Base-by-base conservation (phyloP, 371 early-diverging fungal genomes). In the Funneliformis caledonium region DNA sequence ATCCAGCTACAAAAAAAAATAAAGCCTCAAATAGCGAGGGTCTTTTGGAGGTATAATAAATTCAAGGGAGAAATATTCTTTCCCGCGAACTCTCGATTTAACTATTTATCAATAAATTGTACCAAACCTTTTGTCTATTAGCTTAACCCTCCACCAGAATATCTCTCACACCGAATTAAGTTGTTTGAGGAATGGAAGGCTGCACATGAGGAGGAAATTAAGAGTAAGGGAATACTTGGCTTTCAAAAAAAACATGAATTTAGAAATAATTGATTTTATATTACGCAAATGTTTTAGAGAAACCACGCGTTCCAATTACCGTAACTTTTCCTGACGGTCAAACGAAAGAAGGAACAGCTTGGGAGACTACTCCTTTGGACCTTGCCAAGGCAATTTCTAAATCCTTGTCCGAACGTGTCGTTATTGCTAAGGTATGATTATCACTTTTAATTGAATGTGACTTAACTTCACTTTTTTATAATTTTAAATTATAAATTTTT, bases 341-440 rank as follows among this genome's bases (percentile, higher is more conserved):
- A 50, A 86, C 84, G 73, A 92, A 94, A 81, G 94, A 94, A 80
- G 99, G 96, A 68, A 92, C 83, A 48, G 88, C 98, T n/a, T 99
- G 95, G 95, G 97, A 98, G 86, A 99, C 99, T 37, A 94, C 96
- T 16, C 99, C 99, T n/a, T 87, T 98, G 90, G 94, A 94, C 59
- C 94, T 99, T 86, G 99, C 98, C 22, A 89, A 89, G 81, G 87
- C 88, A 48, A 94, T 98, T 82, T 88, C 93, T 83, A 97, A 96
- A 86, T 96, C 96, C 59, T 90, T 99, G 47, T 91, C 96, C 50
- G 96, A 98, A 85, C 92, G 94, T 64, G 89, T 94, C 61, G 95
- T 99, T 56, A 97, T 99, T 86, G 94, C 99, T 81, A 98, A 98
- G 91, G 97, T 97, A 56, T 37, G 59, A 14, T 42, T 31, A 10